Evolutionary conservation across 2,329 filamentous ascomycete genomes (phyloP), one percentile per base, ranked within the genome.

Genomic region (Trichoderma koningiopsis): DNA sequence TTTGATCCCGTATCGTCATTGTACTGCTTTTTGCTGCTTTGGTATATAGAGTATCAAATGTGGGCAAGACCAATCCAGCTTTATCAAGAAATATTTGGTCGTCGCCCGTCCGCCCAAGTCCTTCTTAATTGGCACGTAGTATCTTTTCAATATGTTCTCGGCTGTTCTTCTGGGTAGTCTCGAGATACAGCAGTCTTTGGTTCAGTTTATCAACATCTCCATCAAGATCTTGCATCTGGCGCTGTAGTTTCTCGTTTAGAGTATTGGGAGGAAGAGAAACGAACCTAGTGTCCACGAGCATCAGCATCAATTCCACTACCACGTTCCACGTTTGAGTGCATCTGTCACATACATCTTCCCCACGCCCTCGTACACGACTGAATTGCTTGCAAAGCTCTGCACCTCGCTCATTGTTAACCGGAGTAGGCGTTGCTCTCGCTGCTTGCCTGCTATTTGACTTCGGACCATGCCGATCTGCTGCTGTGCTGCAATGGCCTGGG

Each of bases 81-180:
- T 55, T 27, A 27, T 3, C 29, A 29, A 31, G 27, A 27, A 29
- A 19, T 55, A 27, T 29, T 55, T 1, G n/a, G n/a, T 49, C n/a
- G n/a, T 24, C n/a, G 47, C 47, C 47, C 22, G 47, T n/a, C 5
- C 11, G 47, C 13, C 47, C 4, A 24, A 24, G 14, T 40, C 22
- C 5, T 16, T 37, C 13, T 76, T 63, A 77, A 65, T 40, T 35
- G 40, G 80, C 86, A 81, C 77, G 74, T 33, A 98, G 86, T 78
- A 98, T 95, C 80, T 94, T 91, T 78, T 97, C 91, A 74, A 98
- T 91, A 77, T 97, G 93, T 73, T 94, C 90, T 74, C 91, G 90
- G 81, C 94, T 97, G 77, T 98, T 99, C 83, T 96, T 94, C 78
- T 93, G 92, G 61, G 96, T 98, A 69, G 93, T 97, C 83, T 98